Conservation (phyloP, 139 green algal genomes). For the Desmodesmus armatus region DNA sequence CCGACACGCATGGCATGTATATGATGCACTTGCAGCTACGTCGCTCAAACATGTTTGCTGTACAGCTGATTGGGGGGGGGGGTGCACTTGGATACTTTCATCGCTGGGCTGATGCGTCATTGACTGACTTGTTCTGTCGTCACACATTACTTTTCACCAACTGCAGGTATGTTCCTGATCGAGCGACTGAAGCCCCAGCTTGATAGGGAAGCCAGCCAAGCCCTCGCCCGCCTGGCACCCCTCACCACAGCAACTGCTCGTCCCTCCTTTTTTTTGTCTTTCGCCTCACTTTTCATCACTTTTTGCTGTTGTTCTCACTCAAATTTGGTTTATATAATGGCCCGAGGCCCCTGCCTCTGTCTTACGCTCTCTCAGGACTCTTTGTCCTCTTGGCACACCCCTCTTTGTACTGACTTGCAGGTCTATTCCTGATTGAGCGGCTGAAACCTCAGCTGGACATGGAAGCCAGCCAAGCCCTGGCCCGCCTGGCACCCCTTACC, state of each 20-base stretch:
- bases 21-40: too few relatives aligned
- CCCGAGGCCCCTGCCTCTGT: too few relatives aligned
- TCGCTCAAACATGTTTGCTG: too few relatives aligned
- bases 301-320: too few relatives aligned
- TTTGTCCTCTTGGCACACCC: background rate
- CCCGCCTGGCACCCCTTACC: conserved; percentile 17
- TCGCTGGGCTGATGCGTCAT: too few relatives aligned
- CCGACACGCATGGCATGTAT: too few relatives aligned
- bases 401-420: conserved; percentile 45
- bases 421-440: conserved; percentile 71
- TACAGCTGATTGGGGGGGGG: too few relatives aligned
- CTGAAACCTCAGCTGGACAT: conserved; percentile 41
- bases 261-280: too few relatives aligned
- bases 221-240: conserved; percentile 1
- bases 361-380: too few relatives aligned
- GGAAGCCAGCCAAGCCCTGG: conserved; percentile 6
- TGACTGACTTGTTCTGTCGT: background rate
- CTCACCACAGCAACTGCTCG: background rate
- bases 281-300: too few relatives aligned
- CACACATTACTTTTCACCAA: background rate
- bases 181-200: conserved; percentile 58
- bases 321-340: too few relatives aligned
- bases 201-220: conserved; percentile 32
- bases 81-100: too few relatives aligned
- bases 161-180: conserved; percentile 67